Evolutionary conservation across 2,329 filamentous ascomycete genomes (phyloP), one percentile per base, ranked within the genome.

Genomic region (Beauveria varroae): DNA sequence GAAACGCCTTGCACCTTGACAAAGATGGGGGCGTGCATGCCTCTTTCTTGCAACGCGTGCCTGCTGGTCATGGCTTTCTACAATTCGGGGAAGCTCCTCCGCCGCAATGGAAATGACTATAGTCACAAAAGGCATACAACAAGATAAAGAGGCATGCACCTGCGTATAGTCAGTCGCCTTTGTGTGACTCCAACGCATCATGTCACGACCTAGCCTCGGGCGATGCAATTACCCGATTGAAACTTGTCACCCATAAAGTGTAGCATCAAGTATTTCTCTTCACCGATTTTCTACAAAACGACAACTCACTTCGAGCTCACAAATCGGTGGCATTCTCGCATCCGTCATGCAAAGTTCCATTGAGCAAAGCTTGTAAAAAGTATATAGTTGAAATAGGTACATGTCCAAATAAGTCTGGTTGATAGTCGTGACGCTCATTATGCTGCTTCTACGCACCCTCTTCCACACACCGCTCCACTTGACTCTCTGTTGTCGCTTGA

Each of bases 401-500:
- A 60, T 34, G 30, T 44, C 47, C 16, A 34, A 60, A 60, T 41
- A 60, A 54, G 16, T 47, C 46, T 60, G 58, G 10, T 18, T 30
- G 22, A 53, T 41, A 60, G 41, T 43, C 41, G 34, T 60, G 50
- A 60, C 50, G 50, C 41, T 54, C 58, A 60, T 60, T 60, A 54
- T 55, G 28, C 14, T 49, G 46, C 37, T 41, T 47, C 22, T 34
- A 40, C 57, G 40, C 50, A 30, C 18, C 18, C 50, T 18, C 40
- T 18, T n/a, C 40, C 18, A 16, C 44, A 53, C 28, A 7, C 14
- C 30, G 3, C 30, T 28, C 40, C 8, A 7, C 26, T 47, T 24
- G 16, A 1, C 10, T 26, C 5, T 6, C 40, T 18, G 5, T 44
- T 12, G 14, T 4, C 24, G 14, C 43, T 49, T 50, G 59, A 62